Base-by-base conservation (phyloP, 495 filamentous ascomycete genomes). In the Penicillium longicatenatum region DNA sequence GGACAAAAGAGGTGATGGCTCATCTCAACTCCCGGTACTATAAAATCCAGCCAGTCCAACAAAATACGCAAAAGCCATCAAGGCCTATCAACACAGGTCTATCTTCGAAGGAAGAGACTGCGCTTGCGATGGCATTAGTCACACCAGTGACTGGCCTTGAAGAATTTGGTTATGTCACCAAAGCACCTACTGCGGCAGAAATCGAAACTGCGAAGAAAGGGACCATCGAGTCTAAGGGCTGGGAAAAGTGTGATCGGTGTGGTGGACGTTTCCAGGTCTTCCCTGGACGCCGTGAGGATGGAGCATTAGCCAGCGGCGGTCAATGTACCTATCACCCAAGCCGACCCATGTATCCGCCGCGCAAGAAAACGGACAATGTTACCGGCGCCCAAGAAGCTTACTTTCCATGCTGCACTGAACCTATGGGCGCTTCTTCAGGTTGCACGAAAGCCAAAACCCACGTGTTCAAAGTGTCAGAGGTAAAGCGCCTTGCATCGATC, bases 161-260 rank as follows among this genome's bases (percentile, higher is more conserved):
- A 19, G 64, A 80, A n/a, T 78, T 82, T 63, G 92, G 90, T 16
- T 97, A 97, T 69, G 85, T 96, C 46, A 83, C 85, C 6, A 73
- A 73, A 24, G 68, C 81, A 7, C 89, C 90, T 1, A 84, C 82
- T 0, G 68, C 80, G 2, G 78, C 73, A 29, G 86, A 90, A 42
- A 73, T 92, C 4, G 74, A 80, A 30, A 65, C 79, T 29, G 89
- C 92, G 8, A 79, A 74, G 29, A 79, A 79, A 50, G 92, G 86
- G 0, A 76, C 91, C 3, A 72, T 83, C 41, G 79, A 84, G 7
- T 82, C 86, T 11, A 79, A 84, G 39, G 89, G 89, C 42, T 96
- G 85, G 79, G 95, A 98, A 72, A 72, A 81, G 16, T 99, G 94
- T 65, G 93, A 97, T 65, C 87, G 94, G 14, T 99, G 94, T 70